Percentiles rank a stretch among this genome's conserved stretches.
These are phyloP conservation scores for Paramecium pentaurelia DNA, from an alignment of 73 alveolate species.

Conservation along the genomic window DNA sequence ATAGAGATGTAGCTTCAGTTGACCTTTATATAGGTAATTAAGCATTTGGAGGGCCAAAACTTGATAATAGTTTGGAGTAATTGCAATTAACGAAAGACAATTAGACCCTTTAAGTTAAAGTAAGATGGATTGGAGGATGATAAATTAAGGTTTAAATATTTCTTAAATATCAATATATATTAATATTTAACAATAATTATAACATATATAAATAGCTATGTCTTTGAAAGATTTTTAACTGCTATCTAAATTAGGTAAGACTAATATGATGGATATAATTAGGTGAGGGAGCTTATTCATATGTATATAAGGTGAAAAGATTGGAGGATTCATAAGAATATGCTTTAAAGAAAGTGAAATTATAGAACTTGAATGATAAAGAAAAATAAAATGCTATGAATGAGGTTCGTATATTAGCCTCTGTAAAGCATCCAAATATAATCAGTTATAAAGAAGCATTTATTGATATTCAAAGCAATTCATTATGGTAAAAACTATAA, in stretches of 20 bases:
- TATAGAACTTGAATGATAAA: slow-evolving; percentile 72
- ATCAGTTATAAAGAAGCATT: slow-evolving; percentile 79
- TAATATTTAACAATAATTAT: neutral
- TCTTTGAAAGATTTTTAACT: slow-evolving; percentile 62
- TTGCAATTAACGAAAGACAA: neutral
- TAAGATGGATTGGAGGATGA: neutral
- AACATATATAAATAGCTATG: slow-evolving; percentile 26
- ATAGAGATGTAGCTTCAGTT: neutral
- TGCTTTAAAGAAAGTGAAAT: slow-evolving; percentile 78
- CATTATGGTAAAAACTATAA: slow-evolving; percentile 64
- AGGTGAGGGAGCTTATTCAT: slow-evolving; percentile 88
- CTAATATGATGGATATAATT: neutral
- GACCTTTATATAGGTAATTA: neutral
- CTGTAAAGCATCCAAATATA: slow-evolving; percentile 74
- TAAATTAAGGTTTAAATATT: neutral
- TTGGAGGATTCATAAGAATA: slow-evolving; percentile 66
- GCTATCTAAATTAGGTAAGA: slow-evolving; percentile 63
- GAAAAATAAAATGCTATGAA: slow-evolving; percentile 83
- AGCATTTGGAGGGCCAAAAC: neutral
- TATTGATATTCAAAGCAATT: slow-evolving; percentile 67
- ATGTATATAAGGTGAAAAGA: slow-evolving; percentile 78
- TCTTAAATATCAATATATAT: neutral
- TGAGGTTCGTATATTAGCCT: slow-evolving; percentile 86
- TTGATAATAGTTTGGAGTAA: neutral
- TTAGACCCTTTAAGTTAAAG: neutral